Percentiles rank a stretch among this genome's conserved stretches.
phyloP scores from a whole-genome alignment of 2,329 filamentous ascomycete genomes.

The Chaetomium sp. region DNA sequence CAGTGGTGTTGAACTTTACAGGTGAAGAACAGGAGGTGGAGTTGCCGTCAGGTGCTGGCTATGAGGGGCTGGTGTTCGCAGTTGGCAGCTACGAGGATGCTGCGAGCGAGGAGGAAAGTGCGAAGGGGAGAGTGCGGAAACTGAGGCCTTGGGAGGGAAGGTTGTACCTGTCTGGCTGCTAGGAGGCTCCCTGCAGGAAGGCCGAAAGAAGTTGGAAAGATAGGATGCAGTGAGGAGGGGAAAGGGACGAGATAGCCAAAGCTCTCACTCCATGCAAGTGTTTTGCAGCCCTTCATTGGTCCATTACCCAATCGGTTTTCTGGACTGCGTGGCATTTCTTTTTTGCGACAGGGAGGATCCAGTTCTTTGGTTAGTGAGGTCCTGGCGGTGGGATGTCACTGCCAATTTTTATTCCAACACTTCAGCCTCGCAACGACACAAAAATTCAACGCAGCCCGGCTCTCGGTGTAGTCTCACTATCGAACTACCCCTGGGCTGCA shows the following conservation, averaged over 20 bases:
- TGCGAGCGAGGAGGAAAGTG: conserved; percentile 5
- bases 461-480: too few species aligned
- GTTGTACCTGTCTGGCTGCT: conserved; percentile 25
- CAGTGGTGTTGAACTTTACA: conserved; percentile 41
- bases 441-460: too few species aligned
- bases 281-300: too few species aligned
- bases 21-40: conserved; percentile 29
- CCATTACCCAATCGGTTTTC: too few species aligned
- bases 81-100: conserved; percentile 30
- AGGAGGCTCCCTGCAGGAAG: neutral
- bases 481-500: too few species aligned
- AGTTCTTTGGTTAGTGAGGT: too few species aligned
- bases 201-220: neutral
- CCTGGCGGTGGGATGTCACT: too few species aligned
- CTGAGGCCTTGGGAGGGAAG: conserved; percentile 33
- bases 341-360: too few species aligned
- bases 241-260: neutral
- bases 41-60: conserved; percentile 16
- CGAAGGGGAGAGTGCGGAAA: conserved; percentile 11
- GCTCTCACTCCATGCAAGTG: too few species aligned
- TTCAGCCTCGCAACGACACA: too few species aligned
- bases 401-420: too few species aligned
- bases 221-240: neutral
- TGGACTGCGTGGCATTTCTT: too few species aligned
- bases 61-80: conserved; percentile 19